A percentile compares a stretch with the other conserved stretches of the same genome.
Evolutionary conservation across 306 rosid genomes (phyloP).

Genomic region (Psophocarpus tetragonolobus): DNA sequence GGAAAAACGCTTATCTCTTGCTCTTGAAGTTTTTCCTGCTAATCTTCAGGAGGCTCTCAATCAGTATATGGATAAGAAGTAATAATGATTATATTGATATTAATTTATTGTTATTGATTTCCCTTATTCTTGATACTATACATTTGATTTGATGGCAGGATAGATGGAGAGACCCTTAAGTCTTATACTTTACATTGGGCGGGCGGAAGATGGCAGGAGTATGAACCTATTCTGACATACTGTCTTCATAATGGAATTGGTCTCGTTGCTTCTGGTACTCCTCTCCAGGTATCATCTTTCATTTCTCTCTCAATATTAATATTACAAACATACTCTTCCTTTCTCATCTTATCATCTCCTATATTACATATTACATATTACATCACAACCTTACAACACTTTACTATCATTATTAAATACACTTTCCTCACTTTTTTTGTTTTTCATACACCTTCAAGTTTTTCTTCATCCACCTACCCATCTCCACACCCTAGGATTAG

Average conservation of each 20-base stretch:
- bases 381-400: not conserved
- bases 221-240: conserved; percentile 84
- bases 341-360: too few species aligned
- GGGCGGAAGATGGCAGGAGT: conserved; percentile 84
- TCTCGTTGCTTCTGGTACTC: conserved; percentile 86
- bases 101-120: too few species aligned
- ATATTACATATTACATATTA: too few species aligned
- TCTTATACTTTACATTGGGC: conserved; percentile 69
- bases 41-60: conserved; percentile 76
- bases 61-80: conserved; percentile 75
- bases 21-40: conserved; percentile 80
- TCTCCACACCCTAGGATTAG: not conserved
- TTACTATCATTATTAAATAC: conserved; percentile 1
- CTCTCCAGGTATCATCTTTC: conserved; percentile 52
- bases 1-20: conserved; percentile 66
- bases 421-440: too few species aligned
- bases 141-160: conserved; percentile 55
- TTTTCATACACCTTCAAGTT: not conserved
- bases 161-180: conserved; percentile 84
- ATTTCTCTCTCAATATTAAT: too few species aligned
- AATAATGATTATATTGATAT: too few species aligned
- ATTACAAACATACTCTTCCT: too few species aligned
- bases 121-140: too few species aligned
- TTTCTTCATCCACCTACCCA: not conserved
- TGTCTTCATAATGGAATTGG: conserved; percentile 75